phyloP scores from a whole-genome alignment of 179 eudicot species.

The Patellifolia procumbens region DNA sequence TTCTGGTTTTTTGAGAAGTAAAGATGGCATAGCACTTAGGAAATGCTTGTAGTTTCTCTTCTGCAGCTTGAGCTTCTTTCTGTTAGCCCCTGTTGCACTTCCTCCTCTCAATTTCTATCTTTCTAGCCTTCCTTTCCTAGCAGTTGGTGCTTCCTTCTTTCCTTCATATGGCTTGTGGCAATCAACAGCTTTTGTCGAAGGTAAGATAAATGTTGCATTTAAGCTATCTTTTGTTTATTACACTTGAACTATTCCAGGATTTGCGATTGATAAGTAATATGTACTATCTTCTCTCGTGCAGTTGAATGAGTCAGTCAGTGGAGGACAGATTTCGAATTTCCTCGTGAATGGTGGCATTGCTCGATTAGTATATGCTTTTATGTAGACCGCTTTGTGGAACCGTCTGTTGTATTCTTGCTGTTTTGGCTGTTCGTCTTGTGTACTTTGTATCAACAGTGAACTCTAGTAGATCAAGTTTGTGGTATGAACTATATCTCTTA shows the following conservation, averaged over 20 bases:
- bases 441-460: constrained; percentile 12
- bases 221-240: neutral
- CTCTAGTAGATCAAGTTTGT: constrained; percentile 14
- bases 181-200: constrained; percentile 17
- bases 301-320: constrained; percentile 13
- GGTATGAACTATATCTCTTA: constrained; percentile 15
- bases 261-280: neutral
- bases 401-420: constrained; percentile 21
- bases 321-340: constrained; percentile 23
- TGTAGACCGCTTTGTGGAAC: constrained; percentile 25
- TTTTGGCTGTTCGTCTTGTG: constrained; percentile 29
- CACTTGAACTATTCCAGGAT: neutral
- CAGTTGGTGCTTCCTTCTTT: constrained; percentile 5
- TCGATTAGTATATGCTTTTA: neutral
- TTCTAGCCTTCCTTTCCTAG: constrained; percentile 19
- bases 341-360: constrained; percentile 7
- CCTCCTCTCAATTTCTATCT: constrained; percentile 26
- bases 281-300: constrained; percentile 13
- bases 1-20: constrained; percentile 56
- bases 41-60: constrained; percentile 30
- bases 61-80: constrained; percentile 23
- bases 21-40: constrained; percentile 48
- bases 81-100: constrained; percentile 27
- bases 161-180: constrained; percentile 18
- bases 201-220: constrained; percentile 14